Percentiles rank a stretch among this genome's conserved stretches.
Evolutionary conservation across 1,284 basidiomycete genomes (phyloP).

Genomic region (Melampsora americana): DNA sequence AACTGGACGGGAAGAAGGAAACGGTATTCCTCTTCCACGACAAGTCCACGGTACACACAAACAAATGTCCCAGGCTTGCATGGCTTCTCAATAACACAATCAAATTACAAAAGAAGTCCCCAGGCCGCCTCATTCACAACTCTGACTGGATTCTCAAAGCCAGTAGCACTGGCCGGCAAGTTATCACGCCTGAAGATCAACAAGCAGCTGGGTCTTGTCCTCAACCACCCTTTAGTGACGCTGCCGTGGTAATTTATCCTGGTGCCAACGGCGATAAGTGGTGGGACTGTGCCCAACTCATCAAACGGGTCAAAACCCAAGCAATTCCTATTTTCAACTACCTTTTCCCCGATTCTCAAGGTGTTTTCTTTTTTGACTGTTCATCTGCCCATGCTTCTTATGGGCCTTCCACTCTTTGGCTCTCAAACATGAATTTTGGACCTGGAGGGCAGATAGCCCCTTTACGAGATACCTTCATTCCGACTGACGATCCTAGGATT

Average conservation of each 20-base stretch:
- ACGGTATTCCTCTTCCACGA: not conserved
- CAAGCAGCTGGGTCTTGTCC: too few species aligned
- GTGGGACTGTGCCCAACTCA: slow-evolving; percentile 1
- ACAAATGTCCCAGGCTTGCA: not conserved
- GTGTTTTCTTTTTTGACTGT: too few species aligned
- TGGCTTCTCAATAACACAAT: not conserved
- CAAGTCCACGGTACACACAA: too few species aligned
- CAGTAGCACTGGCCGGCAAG: too few species aligned
- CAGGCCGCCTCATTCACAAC: not conserved
- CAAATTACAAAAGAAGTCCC: too few species aligned
- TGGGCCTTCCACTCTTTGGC: not conserved
- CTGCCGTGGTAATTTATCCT: slow-evolving; percentile 13
- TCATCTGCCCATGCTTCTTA: too few species aligned
- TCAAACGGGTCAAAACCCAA: too few species aligned
- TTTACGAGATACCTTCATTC: not conserved
- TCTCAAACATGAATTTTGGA: slow-evolving; percentile 18
- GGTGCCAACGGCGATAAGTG: slow-evolving; percentile 11
- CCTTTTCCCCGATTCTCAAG: too few species aligned
- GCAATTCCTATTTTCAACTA: too few species aligned
- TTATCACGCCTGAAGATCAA: too few species aligned
- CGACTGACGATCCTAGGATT: slow-evolving; percentile 8
- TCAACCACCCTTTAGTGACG: not conserved
- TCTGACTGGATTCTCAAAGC: slow-evolving; percentile 2
- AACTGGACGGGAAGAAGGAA: not conserved
- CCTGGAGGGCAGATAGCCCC: not conserved